Evolutionary conservation across 179 eudicot genomes (phyloP), one percentile per base, ranked within the genome.

Genomic region (Beta lomatogona): DNA sequence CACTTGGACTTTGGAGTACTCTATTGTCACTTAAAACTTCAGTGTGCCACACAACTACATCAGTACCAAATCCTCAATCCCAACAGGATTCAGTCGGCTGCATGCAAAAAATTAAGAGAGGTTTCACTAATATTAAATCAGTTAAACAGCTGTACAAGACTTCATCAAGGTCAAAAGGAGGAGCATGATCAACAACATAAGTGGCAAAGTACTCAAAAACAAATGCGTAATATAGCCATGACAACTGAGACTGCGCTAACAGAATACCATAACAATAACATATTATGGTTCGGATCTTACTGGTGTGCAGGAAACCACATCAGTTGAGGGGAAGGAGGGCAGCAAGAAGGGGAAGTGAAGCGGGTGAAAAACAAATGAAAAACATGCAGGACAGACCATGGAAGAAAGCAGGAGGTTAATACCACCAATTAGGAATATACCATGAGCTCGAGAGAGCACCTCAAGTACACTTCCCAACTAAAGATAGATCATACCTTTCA

Each of bases 401-500:
- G 58, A 31, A 73, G 45, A 73, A 7, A 0, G 16, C 14, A 73
- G 21, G n/a, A 22, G 11, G 18, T 11, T 6, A 5, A 72, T 53
- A 7, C 11, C 60, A 48, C 1, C 53, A 16, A 14, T 69, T 69
- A 69, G 73, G 53, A 22, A 25, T 72, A 9, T 4, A 71, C 3
- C 11, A 61, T 54, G n/a, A 9, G 57, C 71, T 68, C 54, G 70
- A 75, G 5, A 71, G 16, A 68, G 15, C 21, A 69, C 63, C 21
- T 52, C 21, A 64, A 16, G 52, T 14, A 58, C 67, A 64, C 6
- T 64, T 13, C 13, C 69, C 14, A 25, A 50, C 18, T 6, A 46
- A 9, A 81, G 76, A 65, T 5, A 80, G 61, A 81, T 71, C 59
- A 70, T 81, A 95, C 97, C 97, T 87, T 85, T 90, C 92, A 67